Percentiles rank a stretch among this genome's conserved stretches.
Evolutionary conservation across 306 rosid species (phyloP).

Genomic region (Castanea crenata): DNA sequence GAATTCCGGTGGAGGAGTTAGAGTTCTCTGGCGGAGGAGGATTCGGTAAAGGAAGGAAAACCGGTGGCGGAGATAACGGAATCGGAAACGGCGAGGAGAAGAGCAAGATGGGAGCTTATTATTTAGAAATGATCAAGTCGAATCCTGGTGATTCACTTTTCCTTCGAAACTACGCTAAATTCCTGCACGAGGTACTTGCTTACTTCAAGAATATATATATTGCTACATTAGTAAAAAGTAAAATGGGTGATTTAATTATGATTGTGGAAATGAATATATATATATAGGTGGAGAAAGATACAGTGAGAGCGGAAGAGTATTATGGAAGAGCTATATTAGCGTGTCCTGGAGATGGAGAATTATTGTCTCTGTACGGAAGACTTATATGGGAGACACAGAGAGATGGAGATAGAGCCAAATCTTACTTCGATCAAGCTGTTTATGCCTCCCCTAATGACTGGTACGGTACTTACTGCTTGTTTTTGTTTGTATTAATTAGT

Average conservation of each 20-base stretch:
- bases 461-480: no score
- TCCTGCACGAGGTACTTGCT: conserved; percentile 62
- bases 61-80: background rate
- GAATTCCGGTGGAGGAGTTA: conserved; percentile 14
- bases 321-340: conserved; percentile 78
- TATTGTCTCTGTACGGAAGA: conserved; percentile 65
- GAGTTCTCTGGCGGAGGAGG: conserved; percentile 32
- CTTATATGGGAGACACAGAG: conserved; percentile 73
- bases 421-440: conserved; percentile 71
- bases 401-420: conserved; percentile 59
- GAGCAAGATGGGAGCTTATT: conserved; percentile 62
- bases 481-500: no score
- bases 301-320: conserved; percentile 64
- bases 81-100: conserved; percentile 35
- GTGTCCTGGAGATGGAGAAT: conserved; percentile 71
- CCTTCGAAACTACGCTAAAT: conserved; percentile 79
- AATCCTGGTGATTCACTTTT: conserved; percentile 78
- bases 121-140: conserved; percentile 58
- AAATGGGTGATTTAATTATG: background rate
- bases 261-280: conserved; percentile 24
- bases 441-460: conserved; percentile 53
- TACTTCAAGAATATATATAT: background rate
- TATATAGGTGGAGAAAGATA: conserved; percentile 58
- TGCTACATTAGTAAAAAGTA: background rate
- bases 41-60: background rate